These are phyloP conservation scores for Closterium sp. DNA, from an alignment of 139 green algal genomes.

Conservation along the genomic window DNA sequence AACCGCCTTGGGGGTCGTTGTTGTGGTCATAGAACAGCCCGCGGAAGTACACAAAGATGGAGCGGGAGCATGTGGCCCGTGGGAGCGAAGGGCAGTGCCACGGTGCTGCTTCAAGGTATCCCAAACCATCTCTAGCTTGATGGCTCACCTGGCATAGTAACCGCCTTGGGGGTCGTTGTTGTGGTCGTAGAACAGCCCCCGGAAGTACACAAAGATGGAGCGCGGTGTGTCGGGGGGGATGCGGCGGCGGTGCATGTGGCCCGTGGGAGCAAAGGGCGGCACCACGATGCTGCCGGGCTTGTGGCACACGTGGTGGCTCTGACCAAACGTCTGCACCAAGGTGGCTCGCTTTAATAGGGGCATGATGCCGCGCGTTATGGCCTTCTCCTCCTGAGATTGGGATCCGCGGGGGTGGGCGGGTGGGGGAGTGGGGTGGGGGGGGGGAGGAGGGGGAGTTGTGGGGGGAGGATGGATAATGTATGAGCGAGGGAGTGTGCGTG, in stretches of 20 bases:
- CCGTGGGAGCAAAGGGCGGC: constrained; percentile 27
- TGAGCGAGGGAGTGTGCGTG: neutral
- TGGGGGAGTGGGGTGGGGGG: too few relatives aligned
- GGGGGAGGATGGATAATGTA: neutral
- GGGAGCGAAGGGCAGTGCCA: too few relatives aligned
- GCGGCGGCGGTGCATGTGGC: constrained; percentile 19
- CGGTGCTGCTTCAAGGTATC: too few relatives aligned
- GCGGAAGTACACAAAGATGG: constrained; percentile 44
- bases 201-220: constrained; percentile 39
- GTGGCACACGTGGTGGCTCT: constrained; percentile 30
- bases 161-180: constrained; percentile 30
- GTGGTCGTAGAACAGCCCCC: constrained; percentile 30
- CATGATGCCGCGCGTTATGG: constrained; percentile 29
- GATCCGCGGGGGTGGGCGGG: too few relatives aligned
- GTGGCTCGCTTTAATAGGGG: constrained; percentile 16
- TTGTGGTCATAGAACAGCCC: constrained; percentile 38
- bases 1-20: constrained; percentile 27
- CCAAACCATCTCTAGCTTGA: too few relatives aligned
- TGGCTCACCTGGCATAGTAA: constrained; percentile 30
- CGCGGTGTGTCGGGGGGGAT: constrained; percentile 7
- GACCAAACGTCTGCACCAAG: constrained; percentile 42
- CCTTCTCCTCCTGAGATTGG: constrained; percentile 27
- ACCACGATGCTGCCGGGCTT: constrained; percentile 32
- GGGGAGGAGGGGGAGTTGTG: too few relatives aligned
- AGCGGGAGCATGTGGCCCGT: too few relatives aligned